A percentile compares a stretch with the other conserved stretches of the same genome.
Evolutionary conservation across 169 alveolate genomes (phyloP).

Genomic region (Plasmodium inui): DNA sequence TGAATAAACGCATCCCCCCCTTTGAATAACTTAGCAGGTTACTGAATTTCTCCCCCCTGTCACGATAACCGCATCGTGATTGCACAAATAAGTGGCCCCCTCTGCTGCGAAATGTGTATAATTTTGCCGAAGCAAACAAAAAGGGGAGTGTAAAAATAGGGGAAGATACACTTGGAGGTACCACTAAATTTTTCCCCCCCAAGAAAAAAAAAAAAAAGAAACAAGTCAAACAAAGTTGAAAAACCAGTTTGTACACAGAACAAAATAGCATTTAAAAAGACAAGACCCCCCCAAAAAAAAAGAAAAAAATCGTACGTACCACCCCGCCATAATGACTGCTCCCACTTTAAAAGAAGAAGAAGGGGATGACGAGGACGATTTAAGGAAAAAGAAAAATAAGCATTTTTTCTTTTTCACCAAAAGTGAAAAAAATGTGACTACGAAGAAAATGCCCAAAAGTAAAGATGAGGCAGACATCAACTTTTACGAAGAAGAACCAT

Average conservation of each 20-base stretch:
- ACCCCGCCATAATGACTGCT: conserved; percentile 22
- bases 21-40: not conserved
- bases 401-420: conserved; percentile 36
- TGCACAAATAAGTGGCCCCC: not conserved
- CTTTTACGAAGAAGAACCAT: conserved; percentile 73
- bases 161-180: not conserved
- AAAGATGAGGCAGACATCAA: conserved; percentile 34
- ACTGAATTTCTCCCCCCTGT: not conserved
- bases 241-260: not conserved
- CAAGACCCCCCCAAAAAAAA: not conserved
- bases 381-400: conserved; percentile 20
- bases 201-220: not conserved
- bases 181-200: not conserved
- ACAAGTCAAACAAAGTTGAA: not conserved
- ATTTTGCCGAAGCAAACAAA: not conserved
- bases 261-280: not conserved
- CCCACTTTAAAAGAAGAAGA: conserved; percentile 20
- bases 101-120: not conserved
- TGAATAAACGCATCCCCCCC: not conserved
- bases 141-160: not conserved
- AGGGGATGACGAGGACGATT: conserved; percentile 2
- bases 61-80: not conserved
- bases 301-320: not conserved
- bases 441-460: conserved; percentile 11
- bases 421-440: conserved; percentile 1